A percentile compares a stretch with the other conserved stretches of the same genome.
These are phyloP conservation scores for Boletus subcaerulescens DNA, from an alignment of 768 basidiomycete species.

Conservation along the genomic window DNA sequence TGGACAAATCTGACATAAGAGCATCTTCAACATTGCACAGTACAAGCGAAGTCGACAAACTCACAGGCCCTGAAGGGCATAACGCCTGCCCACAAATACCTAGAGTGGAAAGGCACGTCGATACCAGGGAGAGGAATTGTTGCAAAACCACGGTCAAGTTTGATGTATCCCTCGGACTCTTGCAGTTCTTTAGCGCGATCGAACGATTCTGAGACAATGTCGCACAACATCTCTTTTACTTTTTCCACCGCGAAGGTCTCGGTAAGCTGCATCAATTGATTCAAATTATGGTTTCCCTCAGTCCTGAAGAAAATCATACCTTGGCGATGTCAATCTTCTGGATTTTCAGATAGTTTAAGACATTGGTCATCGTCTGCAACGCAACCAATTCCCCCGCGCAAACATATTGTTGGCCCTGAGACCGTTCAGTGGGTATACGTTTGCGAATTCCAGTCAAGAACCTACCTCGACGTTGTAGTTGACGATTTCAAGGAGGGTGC, in stretches of 20 bases:
- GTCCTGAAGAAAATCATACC: constrained; percentile 37
- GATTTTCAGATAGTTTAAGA: constrained; percentile 92
- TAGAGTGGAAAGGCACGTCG: constrained; percentile 99
- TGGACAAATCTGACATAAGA: constrained; percentile 71
- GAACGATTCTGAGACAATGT: constrained; percentile 84
- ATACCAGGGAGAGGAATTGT: constrained; percentile 95
- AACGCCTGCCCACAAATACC: constrained; percentile 98
- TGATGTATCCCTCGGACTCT: constrained; percentile 81
- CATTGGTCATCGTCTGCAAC: constrained; percentile 91
- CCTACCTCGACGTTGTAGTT: constrained; percentile 91
- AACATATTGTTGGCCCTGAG: constrained; percentile 98
- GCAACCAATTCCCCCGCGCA: constrained; percentile 96
- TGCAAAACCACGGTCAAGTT: constrained; percentile 94
- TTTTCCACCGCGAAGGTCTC: constrained; percentile 87
- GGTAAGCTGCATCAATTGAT: constrained; percentile 56
- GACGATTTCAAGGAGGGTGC: constrained; percentile 92
- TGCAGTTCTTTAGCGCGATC: constrained; percentile 76
- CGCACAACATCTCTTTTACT: constrained; percentile 92
- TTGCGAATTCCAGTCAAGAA: neutral
- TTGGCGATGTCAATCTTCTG: constrained; percentile 93
- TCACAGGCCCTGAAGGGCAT: constrained; percentile 95
- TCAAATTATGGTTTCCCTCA: neutral
- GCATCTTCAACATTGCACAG: neutral
- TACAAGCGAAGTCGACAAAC: constrained; percentile 30
- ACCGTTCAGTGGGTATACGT: constrained; percentile 2